These are phyloP conservation scores for Cephalotrichum gorgonifer DNA, from an alignment of 2,329 filamentous ascomycete genomes.

Conservation along the genomic window DNA sequence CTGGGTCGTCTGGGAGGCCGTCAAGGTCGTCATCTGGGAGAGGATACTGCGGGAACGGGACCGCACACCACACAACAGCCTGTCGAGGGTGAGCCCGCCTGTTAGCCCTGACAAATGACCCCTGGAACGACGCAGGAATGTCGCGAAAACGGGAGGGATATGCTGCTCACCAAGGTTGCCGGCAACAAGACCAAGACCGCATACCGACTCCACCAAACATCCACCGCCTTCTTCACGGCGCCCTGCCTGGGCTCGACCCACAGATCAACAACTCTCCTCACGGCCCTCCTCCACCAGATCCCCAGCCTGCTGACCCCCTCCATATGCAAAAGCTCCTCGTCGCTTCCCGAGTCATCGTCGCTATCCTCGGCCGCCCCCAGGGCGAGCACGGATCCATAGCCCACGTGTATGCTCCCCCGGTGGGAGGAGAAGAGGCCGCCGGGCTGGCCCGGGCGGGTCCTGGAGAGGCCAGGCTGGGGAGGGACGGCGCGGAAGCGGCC, in stretches of 20 bases:
- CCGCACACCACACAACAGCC: constrained; percentile 54
- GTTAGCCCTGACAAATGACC: neutral
- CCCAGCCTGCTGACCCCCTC: constrained; percentile 23
- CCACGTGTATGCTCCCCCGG: constrained; percentile 44
- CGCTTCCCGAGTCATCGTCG: constrained; percentile 18
- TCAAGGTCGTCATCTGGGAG: constrained; percentile 31
- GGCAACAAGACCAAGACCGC: constrained; percentile 50
- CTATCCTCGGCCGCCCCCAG: constrained; percentile 12
- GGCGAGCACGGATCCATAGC: constrained; percentile 40
- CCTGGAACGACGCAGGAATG: neutral
- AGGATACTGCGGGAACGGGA: constrained; percentile 55
- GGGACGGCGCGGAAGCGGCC: constrained; percentile 57
- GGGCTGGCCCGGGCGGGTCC: constrained; percentile 17
- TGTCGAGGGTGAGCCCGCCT: constrained; percentile 16
- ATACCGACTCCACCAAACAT: constrained; percentile 56
- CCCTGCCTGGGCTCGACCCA: constrained; percentile 51
- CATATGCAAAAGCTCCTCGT: constrained; percentile 20
- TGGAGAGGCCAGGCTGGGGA: constrained; percentile 18
- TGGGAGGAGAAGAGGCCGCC: constrained; percentile 9
- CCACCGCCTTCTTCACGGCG: constrained; percentile 47
- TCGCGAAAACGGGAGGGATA: neutral
- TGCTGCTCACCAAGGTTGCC: constrained; percentile 42
- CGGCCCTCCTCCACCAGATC: neutral
- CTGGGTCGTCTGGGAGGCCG: constrained; percentile 17
- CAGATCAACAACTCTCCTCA: constrained; percentile 26